Percentiles rank a stretch among this genome's conserved stretches.
These are phyloP conservation scores for Apiospora kogelbergensis DNA, from an alignment of 2,329 filamentous ascomycete species.

Conservation along the genomic window DNA sequence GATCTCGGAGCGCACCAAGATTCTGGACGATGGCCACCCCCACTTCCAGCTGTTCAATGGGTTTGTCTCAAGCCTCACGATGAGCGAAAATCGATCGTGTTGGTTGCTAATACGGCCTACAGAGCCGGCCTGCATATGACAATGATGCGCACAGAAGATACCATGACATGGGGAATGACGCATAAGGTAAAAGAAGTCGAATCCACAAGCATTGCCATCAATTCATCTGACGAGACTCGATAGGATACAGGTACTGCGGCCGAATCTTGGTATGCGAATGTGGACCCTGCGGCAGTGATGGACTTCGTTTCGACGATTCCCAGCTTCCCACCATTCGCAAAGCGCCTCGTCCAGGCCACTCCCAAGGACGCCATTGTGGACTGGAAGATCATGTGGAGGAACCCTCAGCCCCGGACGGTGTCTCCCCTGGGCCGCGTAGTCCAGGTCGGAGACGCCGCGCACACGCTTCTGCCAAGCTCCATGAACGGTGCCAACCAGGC, in stretches of 20 bases:
- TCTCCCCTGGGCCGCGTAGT: conserved; percentile 31
- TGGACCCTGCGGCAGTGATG: conserved; percentile 17
- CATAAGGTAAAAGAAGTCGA: neutral
- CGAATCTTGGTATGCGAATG: conserved; percentile 4
- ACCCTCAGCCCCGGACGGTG: conserved; percentile 32
- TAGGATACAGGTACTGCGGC: neutral
- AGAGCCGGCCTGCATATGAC: neutral
- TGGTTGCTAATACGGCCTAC: neutral
- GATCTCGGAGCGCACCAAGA: neutral
- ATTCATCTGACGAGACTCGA: neutral
- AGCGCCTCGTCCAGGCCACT: conserved; percentile 20
- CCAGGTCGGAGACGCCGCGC: conserved; percentile 36
- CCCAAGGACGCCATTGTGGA: conserved; percentile 37
- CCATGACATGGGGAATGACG: conserved; percentile 8
- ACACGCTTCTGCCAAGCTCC: conserved; percentile 35
- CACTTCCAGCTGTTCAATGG: conserved; percentile 9
- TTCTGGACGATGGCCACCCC: conserved; percentile 11
- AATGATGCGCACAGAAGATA: conserved; percentile 6
- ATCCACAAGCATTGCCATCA: neutral
- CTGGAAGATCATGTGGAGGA: conserved; percentile 35
- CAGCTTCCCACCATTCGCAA: conserved; percentile 16
- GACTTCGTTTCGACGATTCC: neutral
- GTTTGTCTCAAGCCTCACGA: neutral
- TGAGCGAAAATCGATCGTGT: neutral
- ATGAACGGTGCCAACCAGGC: conserved; percentile 36